phyloP scores from a whole-genome alignment of 1,284 basidiomycete genomes.

The Ganoderma lingzhi region DNA sequence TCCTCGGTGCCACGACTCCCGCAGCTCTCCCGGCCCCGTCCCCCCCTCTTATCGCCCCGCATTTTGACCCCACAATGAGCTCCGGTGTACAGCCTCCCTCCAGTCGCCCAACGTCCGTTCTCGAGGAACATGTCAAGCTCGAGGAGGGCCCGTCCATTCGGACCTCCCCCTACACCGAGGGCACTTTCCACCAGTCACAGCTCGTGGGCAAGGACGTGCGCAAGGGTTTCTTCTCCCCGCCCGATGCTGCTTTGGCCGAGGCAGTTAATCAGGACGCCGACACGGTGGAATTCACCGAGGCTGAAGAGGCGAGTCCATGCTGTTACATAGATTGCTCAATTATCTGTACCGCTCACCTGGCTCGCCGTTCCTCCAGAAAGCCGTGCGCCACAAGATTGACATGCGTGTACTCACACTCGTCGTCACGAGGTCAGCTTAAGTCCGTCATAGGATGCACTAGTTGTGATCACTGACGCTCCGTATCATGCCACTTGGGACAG shows the following conservation, averaged over 20 bases:
- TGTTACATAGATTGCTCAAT: neutral
- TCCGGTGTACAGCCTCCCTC: conserved; percentile 5
- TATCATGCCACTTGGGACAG: conserved; percentile 35
- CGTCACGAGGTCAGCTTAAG: conserved; percentile 48
- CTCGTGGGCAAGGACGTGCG: conserved; percentile 27
- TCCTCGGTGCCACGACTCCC: conserved; percentile 14
- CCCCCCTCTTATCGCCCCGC: neutral
- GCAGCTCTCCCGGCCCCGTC: conserved; percentile 4
- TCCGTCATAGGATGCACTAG: conserved; percentile 13
- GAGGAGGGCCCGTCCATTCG: conserved; percentile 21
- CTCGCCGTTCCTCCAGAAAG: conserved; percentile 39
- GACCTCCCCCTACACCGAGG: conserved; percentile 31
- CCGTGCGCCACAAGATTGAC: conserved; percentile 57
- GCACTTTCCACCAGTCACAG: conserved; percentile 39
- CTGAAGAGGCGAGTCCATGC: conserved; percentile 51
- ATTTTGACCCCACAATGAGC: conserved; percentile 6
- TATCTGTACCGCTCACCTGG: neutral
- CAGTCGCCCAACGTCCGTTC: conserved; percentile 10
- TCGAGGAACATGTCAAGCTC: conserved; percentile 15
- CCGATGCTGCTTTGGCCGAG: conserved; percentile 51
- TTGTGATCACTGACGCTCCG: neutral
- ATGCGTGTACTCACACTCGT: conserved; percentile 54
- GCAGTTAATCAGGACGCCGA: conserved; percentile 61
- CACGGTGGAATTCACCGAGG: conserved; percentile 52
- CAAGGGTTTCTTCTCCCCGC: conserved; percentile 54